Evolutionary conservation across 2,329 filamentous ascomycete genomes (phyloP).

Genomic region (Fusarium albosuccineum): DNA sequence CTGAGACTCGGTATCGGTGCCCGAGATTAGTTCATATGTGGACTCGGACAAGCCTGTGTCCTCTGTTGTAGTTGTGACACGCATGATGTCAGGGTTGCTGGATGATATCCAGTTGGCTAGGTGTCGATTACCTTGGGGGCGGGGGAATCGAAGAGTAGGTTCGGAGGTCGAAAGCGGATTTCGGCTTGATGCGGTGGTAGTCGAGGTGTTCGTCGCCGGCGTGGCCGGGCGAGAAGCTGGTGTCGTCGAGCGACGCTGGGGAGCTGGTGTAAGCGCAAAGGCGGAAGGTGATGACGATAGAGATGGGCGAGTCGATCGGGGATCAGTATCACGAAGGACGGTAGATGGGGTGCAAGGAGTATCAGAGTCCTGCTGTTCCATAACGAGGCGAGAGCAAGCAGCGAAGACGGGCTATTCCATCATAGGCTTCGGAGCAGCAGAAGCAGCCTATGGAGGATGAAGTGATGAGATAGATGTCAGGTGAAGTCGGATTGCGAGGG

Average conservation of each 20-base stretch:
- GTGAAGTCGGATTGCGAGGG: slow-evolving; percentile 43
- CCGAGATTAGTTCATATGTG: slow-evolving; percentile 68
- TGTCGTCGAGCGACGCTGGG: slow-evolving; percentile 35
- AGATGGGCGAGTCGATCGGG: slow-evolving; percentile 42
- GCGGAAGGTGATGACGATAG: slow-evolving; percentile 38
- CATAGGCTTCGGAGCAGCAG: slow-evolving; percentile 43
- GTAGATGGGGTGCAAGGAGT: slow-evolving; percentile 46
- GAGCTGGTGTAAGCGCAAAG: slow-evolving; percentile 39
- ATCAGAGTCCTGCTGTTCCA: slow-evolving; percentile 62
- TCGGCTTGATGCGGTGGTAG: slow-evolving; percentile 17
- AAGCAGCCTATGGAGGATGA: slow-evolving; percentile 38
- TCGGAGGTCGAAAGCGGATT: slow-evolving; percentile 56
- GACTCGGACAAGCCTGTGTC: slow-evolving; percentile 68
- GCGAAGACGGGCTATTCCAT: slow-evolving; percentile 45
- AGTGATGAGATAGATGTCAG: slow-evolving; percentile 35
- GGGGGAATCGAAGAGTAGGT: slow-evolving; percentile 68
- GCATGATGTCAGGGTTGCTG: slow-evolving; percentile 70
- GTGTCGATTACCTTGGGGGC: slow-evolving; percentile 65
- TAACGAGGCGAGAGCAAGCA: slow-evolving; percentile 58
- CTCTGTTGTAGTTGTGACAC: slow-evolving; percentile 58
- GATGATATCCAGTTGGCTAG: slow-evolving; percentile 72
- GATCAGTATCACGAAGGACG: slow-evolving; percentile 49
- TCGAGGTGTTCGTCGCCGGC: slow-evolving; percentile 26
- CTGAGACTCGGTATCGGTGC: slow-evolving; percentile 66
- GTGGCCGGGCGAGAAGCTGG: slow-evolving; percentile 33